Evolutionary conservation across 208 protist species (phyloP).

Genomic region (Leishmania martiniquensis): DNA sequence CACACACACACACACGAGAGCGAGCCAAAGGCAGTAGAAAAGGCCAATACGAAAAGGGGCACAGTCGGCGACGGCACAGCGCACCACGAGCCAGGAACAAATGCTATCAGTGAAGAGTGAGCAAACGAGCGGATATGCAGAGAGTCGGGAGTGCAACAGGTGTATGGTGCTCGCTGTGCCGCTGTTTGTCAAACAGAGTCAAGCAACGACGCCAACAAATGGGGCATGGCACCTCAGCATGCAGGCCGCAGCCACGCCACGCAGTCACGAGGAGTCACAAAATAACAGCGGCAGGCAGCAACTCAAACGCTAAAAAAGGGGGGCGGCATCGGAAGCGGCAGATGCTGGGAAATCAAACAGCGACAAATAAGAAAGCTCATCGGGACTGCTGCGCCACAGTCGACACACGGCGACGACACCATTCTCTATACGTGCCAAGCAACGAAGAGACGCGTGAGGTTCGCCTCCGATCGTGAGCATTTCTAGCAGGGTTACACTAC

Average conservation of each 20-base stretch:
- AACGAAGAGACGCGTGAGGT: not conserved
- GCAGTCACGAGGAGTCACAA: not conserved
- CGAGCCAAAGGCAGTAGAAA: not conserved
- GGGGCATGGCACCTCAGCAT: not conserved
- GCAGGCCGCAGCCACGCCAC: not conserved
- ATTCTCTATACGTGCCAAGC: not conserved
- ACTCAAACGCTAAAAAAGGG: not conserved
- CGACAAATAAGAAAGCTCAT: not conserved
- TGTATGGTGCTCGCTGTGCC: not conserved
- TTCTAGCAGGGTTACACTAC: slow-evolving; percentile 12
- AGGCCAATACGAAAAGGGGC: not conserved
- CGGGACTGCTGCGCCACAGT: not conserved
- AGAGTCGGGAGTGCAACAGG: not conserved
- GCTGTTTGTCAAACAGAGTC: not conserved
- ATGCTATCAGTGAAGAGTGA: not conserved
- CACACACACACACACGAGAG: no score
- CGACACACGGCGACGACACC: not conserved
- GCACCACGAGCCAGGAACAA: not conserved
- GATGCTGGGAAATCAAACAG: not conserved
- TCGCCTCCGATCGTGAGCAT: not conserved
- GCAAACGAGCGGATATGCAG: not conserved
- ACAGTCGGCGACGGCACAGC: not conserved
- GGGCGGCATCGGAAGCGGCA: not conserved
- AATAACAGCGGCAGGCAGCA: not conserved
- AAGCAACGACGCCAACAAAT: not conserved